These are phyloP conservation scores for Rhodamnia argentea DNA, from an alignment of 345 rosid genomes.

Conservation along the genomic window DNA sequence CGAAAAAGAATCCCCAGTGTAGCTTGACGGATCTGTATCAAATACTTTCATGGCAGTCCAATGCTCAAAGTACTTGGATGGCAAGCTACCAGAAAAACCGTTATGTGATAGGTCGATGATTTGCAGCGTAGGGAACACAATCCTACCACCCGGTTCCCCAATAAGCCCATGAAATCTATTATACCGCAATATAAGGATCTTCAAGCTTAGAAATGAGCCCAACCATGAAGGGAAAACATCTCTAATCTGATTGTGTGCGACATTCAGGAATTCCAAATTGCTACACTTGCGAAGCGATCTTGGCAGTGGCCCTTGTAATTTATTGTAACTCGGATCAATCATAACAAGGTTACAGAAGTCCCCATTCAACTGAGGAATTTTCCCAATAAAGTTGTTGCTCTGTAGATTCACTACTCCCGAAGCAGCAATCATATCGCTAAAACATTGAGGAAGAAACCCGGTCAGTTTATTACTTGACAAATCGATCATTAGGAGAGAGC, in stretches of 20 bases:
- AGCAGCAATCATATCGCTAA: no score
- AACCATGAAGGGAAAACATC: neutral
- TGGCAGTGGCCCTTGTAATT: neutral
- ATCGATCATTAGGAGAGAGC: neutral
- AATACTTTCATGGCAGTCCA: neutral
- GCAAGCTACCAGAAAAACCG: neutral
- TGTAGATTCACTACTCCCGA: neutral
- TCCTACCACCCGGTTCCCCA: rapidly evolving
- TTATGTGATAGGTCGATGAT: neutral
- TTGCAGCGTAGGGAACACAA: neutral
- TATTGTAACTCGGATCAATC: neutral
- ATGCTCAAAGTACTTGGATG: neutral
- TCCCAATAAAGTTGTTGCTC: neutral
- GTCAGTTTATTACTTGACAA: slow-evolving; percentile 4
- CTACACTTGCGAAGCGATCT: slow-evolving; percentile 1
- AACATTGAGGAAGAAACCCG: slow-evolving; percentile 16
- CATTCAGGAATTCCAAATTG: neutral
- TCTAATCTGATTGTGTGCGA: neutral
- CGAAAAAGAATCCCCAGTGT: neutral
- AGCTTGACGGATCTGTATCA: neutral
- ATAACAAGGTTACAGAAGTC: neutral
- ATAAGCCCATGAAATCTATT: slow-evolving; percentile 6
- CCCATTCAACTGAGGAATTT: neutral
- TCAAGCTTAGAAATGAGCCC: neutral
- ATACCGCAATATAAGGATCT: neutral